These are phyloP conservation scores for Venturiaceae sp. DNA, from an alignment of 2,329 filamentous ascomycete species.

Conservation along the genomic window DNA sequence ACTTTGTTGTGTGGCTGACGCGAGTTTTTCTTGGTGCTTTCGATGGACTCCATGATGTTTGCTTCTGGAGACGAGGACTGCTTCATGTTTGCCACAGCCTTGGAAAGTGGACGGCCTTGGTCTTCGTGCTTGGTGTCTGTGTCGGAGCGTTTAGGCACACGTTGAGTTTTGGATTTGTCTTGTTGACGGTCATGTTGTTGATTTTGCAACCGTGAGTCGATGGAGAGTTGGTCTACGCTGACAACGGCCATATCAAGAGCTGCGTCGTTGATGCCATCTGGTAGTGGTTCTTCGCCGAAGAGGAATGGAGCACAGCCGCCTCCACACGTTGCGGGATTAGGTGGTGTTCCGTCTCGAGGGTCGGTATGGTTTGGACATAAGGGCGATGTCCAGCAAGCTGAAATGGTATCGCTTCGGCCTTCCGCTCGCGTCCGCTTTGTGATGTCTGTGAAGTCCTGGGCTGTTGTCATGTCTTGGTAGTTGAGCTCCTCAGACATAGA, in stretches of 20 bases:
- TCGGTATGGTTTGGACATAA: conserved; percentile 29
- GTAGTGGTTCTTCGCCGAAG: conserved; percentile 16
- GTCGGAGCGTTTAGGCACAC: background rate
- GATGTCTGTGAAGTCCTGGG: background rate
- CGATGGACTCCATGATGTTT: conserved; percentile 12
- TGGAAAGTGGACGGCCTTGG: background rate
- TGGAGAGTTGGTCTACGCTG: background rate
- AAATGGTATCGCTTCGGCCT: conserved; percentile 19
- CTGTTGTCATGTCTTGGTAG: background rate
- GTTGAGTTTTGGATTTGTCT: background rate
- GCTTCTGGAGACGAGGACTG: conserved; percentile 10
- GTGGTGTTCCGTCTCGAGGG: conserved; percentile 20
- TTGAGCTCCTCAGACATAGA: background rate
- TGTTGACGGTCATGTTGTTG: background rate
- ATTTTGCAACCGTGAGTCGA: background rate
- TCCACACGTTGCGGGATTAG: conserved; percentile 29
- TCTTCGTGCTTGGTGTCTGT: background rate
- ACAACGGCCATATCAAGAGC: background rate
- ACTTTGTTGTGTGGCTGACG: conserved; percentile 34
- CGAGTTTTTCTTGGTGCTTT: conserved; percentile 19
- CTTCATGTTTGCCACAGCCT: background rate
- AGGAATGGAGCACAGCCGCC: conserved; percentile 29
- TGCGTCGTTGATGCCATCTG: background rate
- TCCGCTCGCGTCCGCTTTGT: background rate
- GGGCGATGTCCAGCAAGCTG: conserved; percentile 31